phyloP scores from a whole-genome alignment of 148 eudicot species.

The Diospyros lotus region DNA sequence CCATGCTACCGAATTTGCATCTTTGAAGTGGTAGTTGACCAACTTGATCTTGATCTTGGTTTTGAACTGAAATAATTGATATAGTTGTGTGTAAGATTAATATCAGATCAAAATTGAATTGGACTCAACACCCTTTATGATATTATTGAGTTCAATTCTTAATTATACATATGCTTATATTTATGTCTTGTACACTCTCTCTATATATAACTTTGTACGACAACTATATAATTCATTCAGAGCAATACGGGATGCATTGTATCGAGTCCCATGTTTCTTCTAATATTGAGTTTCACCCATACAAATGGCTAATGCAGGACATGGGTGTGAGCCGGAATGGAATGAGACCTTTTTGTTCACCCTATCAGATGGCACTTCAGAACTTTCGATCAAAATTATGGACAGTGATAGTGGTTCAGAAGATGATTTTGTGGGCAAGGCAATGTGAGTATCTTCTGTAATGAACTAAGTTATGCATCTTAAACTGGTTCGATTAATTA shows the following conservation, averaged over 20 bases:
- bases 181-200: not conserved
- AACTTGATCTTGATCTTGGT: no score
- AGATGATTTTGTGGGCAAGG: constrained; percentile 66
- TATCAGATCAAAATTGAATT: no score
- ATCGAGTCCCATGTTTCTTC: not conserved
- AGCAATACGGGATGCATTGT: not conserved
- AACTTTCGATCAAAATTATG: constrained; percentile 43
- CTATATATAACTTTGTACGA: not conserved
- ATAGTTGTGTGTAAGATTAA: no score
- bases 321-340: constrained; percentile 57
- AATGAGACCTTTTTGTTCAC: constrained; percentile 54
- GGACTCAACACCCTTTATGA: no score
- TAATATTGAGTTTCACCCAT: not conserved
- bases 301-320: constrained; percentile 27
- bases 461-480: not conserved
- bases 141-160: no score
- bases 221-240: not conserved
- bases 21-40: no score
- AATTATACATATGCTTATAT: no score
- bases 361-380: constrained; percentile 33
- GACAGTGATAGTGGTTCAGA: constrained; percentile 53
- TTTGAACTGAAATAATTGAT: no score
- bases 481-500: not conserved
- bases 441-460: constrained; percentile 27
- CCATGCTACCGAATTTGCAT: no score